phyloP scores from a whole-genome alignment of 176 grass and related monocot species.

The Oryza coarctata region DNA sequence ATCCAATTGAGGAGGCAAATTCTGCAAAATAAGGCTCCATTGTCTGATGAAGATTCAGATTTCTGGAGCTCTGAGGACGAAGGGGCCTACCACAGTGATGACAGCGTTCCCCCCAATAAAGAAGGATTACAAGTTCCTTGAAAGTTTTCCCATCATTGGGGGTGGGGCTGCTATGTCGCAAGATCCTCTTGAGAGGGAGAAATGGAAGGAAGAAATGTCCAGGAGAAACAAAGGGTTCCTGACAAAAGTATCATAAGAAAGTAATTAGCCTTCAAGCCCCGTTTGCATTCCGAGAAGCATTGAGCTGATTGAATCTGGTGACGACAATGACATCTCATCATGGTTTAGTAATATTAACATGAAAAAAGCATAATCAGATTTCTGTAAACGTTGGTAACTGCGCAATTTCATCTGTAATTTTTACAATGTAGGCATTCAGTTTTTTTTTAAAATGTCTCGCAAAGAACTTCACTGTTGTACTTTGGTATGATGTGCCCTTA shows the following conservation, averaged over 20 bases:
- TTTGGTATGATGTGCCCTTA: not conserved
- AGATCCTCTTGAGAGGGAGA: conserved; percentile 56
- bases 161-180: conserved; percentile 57
- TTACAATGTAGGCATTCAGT: not conserved
- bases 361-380: not conserved
- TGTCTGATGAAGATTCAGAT: conserved; percentile 47
- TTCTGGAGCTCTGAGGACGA: conserved; percentile 52
- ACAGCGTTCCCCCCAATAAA: not conserved
- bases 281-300: conserved; percentile 40
- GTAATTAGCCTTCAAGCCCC: not conserved
- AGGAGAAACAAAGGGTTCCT: conserved; percentile 43
- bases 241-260: conserved; percentile 9
- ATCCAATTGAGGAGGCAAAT: conserved; percentile 8
- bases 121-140: conserved; percentile 38
- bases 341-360: conserved; percentile 36
- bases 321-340: conserved; percentile 39
- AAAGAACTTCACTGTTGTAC: not conserved
- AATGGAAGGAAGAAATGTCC: conserved; percentile 78
- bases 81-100: not conserved
- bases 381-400: not conserved
- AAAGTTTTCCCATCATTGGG: conserved; percentile 74
- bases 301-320: conserved; percentile 43
- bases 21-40: conserved; percentile 33
- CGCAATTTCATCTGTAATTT: conserved; percentile 6
- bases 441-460: not conserved